Base-by-base conservation (phyloP, 2,329 filamentous ascomycete genomes). In the Fusarium citri region DNA sequence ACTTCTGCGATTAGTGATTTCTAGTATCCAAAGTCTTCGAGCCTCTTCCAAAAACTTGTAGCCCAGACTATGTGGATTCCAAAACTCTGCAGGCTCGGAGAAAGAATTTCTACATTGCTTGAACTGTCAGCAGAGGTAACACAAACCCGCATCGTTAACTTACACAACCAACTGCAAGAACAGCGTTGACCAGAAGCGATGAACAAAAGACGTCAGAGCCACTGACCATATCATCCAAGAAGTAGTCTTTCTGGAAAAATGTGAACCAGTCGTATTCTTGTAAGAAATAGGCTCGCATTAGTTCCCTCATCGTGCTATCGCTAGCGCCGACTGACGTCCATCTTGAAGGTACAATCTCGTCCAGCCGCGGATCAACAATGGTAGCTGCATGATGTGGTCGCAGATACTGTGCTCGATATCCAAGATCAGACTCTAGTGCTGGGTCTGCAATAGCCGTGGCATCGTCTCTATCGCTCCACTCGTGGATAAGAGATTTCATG, bases 111-210 rank as follows among this genome's bases (percentile, higher is more conserved):
- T 48, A 1, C 63, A 62, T 62, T 66, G 62, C 63, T 68, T 3
- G 4, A 2, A 6, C 1, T 6, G 6, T 64, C 3, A 50, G 15
- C 12, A 30, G 7, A 6, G 3, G 20, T 23, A 26, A 51, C 46
- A 14, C 54, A 42, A 14, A 9, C 9, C 11, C 11, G 5, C 6
- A 12, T 3, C 9, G 14, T 26, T 8, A 5, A 41, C 57, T 47
- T 31, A 67, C 64, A 20, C 58, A 64, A 20, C 50, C 65, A 5
- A 58, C 53, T 7, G 63, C 65, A 11, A 68, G 26, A 8, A 67
- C 8, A 20, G 58, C 58, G 5, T 68, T 64, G 16, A 67, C 58
- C 0, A 68, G 45, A 1, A 68, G 26, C 2, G 58, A 9, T 1
- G 58, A 68, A 6, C 65, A 67, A 22, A 67, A 67, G 2, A 11